Percentiles rank a stretch among this genome's conserved stretches.
phyloP scores from a whole-genome alignment of 495 filamentous ascomycete species.

The Lasiosphaeria miniovina region DNA sequence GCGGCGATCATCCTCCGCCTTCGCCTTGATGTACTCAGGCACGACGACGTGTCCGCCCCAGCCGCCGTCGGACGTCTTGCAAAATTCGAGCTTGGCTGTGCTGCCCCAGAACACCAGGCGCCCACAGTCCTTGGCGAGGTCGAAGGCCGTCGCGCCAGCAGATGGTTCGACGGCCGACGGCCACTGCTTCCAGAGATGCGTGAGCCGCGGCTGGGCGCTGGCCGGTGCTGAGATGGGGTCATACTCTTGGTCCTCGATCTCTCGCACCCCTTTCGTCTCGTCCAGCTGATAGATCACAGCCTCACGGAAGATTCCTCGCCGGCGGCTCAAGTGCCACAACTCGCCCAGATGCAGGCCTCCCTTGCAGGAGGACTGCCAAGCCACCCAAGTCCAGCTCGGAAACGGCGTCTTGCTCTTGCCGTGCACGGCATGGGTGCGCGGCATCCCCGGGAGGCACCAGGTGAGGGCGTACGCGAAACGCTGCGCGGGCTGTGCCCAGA shows the following conservation, averaged over 20 bases:
- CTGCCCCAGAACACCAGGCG: background rate
- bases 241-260: background rate
- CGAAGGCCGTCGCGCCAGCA: background rate
- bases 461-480: background rate
- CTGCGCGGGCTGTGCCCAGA: background rate
- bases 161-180: background rate
- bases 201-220: background rate
- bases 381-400: background rate
- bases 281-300: background rate
- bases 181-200: background rate
- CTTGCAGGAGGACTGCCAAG: background rate
- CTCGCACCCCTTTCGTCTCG: background rate
- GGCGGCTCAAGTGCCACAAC: background rate
- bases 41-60: background rate
- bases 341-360: background rate
- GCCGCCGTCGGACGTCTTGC: background rate
- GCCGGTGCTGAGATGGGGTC: background rate
- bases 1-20: background rate
- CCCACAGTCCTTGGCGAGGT: background rate
- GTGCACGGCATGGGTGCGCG: background rate
- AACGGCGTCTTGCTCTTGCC: background rate
- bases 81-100: background rate
- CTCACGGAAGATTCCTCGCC: background rate
- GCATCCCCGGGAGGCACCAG: background rate
- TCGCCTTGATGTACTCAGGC: background rate